These are phyloP conservation scores for Cyberlindnera galapagoensis DNA, from an alignment of 805 yeast species.

Conservation along the genomic window DNA sequence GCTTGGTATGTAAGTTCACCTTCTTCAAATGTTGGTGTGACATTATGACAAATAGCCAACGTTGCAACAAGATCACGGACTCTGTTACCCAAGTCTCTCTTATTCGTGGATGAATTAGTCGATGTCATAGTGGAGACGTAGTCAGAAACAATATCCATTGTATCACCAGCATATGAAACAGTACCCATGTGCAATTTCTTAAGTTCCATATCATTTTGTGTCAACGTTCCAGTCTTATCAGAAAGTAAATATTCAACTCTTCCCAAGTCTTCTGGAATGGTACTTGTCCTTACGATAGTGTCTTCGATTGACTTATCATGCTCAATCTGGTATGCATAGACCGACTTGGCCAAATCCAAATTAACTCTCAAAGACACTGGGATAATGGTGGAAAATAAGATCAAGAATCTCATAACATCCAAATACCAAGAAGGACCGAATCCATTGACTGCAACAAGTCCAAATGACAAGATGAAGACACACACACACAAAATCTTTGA, in stretches of 20 bases:
- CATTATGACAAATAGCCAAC: conserved; percentile 93
- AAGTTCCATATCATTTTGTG: conserved; percentile 97
- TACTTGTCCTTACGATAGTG: conserved; percentile 92
- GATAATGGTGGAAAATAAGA: conserved; percentile 88
- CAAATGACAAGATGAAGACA: conserved; percentile 72
- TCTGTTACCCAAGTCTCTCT: conserved; percentile 66
- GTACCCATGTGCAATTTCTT: conserved; percentile 89
- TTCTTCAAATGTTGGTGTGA: conserved; percentile 85
- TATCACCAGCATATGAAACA: conserved; percentile 86
- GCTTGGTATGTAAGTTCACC: conserved; percentile 84
- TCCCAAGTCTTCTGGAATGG: conserved; percentile 97
- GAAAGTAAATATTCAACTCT: conserved; percentile 86
- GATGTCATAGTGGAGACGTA: conserved; percentile 38
- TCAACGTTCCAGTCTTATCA: conserved; percentile 95
- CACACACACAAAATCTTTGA: conserved; percentile 85
- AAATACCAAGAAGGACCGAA: conserved; percentile 77
- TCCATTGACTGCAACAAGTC: conserved; percentile 76
- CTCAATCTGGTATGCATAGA: conserved; percentile 92
- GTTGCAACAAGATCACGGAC: conserved; percentile 79
- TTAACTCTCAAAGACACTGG: conserved; percentile 95
- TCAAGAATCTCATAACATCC: conserved; percentile 83
- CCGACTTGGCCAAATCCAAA: conserved; percentile 90
- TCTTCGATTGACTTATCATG: conserved; percentile 75
- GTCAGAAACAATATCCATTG: conserved; percentile 81
- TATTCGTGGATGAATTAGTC: conserved; percentile 26